Evolutionary conservation across 768 basidiomycete genomes (phyloP).

Genomic region (Heimioporus sp.): DNA sequence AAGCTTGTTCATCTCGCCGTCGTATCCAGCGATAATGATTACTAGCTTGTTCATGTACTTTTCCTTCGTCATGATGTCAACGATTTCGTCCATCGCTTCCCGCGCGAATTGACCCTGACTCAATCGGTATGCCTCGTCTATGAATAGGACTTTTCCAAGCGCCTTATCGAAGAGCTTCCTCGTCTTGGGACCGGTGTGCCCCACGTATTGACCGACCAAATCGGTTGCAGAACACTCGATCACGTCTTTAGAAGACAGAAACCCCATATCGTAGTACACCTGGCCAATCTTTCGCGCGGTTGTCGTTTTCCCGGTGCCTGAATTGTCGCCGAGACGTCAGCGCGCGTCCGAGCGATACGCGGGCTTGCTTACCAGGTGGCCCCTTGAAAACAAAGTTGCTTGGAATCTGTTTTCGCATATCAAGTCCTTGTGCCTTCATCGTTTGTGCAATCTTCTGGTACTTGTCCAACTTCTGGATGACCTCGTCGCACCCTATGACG

Average conservation of each 20-base stretch:
- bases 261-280: constrained; percentile 66
- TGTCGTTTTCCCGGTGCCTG: constrained; percentile 67
- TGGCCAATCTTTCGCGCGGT: constrained; percentile 62
- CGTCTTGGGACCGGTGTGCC: constrained; percentile 72
- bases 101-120: constrained; percentile 62
- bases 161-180: constrained; percentile 60
- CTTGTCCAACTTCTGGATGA: constrained; percentile 44
- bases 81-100: constrained; percentile 76
- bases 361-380: constrained; percentile 50
- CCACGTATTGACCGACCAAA: constrained; percentile 67
- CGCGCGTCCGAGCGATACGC: no score
- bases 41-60: constrained; percentile 58
- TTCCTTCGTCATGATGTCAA: constrained; percentile 59
- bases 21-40: constrained; percentile 71
- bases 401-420: constrained; percentile 52
- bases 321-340: no score
- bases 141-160: constrained; percentile 65
- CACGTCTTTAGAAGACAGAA: constrained; percentile 50
- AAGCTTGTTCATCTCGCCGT: constrained; percentile 62
- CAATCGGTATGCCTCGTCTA: constrained; percentile 72
- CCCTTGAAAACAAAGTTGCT: constrained; percentile 71
- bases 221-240: constrained; percentile 70
- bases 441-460: constrained; percentile 52
- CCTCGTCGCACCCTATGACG: constrained; percentile 57
- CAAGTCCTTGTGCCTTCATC: constrained; percentile 41